phyloP scores from a whole-genome alignment of 2,329 filamentous ascomycete genomes.

The Thielaviopsis ethacetica region DNA sequence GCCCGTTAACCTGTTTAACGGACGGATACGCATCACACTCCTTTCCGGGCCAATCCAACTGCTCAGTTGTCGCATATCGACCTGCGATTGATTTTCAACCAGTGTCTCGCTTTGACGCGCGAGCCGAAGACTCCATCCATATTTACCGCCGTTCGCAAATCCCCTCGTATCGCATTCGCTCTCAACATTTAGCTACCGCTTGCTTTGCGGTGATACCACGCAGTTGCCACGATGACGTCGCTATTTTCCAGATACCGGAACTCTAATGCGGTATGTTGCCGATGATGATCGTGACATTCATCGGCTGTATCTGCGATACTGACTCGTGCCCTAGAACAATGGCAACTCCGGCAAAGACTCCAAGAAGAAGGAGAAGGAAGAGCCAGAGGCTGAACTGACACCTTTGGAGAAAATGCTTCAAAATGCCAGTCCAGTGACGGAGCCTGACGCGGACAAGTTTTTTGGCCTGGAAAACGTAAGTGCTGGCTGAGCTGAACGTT shows the following conservation, averaged over 20 bases:
- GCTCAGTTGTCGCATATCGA: not conserved
- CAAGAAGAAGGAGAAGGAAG: conserved; percentile 38
- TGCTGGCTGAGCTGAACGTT: conserved; percentile 13
- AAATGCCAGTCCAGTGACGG: conserved; percentile 62
- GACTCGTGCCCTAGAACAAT: conserved; percentile 16
- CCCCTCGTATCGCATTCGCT: not conserved
- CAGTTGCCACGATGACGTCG: not conserved
- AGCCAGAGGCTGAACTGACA: conserved; percentile 40
- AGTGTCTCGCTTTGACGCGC: not conserved
- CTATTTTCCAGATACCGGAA: not conserved
- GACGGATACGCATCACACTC: not conserved
- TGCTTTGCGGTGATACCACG: not conserved
- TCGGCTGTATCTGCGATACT: conserved; percentile 2
- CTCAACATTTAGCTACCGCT: not conserved
- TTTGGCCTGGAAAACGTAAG: conserved; percentile 96
- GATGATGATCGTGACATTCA: conserved; percentile 1
- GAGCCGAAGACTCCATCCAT: not conserved
- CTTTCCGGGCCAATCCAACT: not conserved
- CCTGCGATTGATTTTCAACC: not conserved
- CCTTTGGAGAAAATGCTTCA: conserved; percentile 60
- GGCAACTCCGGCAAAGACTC: conserved; percentile 25
- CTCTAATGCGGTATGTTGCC: not conserved
- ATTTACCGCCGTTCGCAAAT: not conserved
- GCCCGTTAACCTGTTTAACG: not conserved
- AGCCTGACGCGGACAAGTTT: conserved; percentile 92